Evolutionary conservation across 1,139 yeast species (phyloP).

Genomic region (Lodderomyces oxycetoniae): DNA sequence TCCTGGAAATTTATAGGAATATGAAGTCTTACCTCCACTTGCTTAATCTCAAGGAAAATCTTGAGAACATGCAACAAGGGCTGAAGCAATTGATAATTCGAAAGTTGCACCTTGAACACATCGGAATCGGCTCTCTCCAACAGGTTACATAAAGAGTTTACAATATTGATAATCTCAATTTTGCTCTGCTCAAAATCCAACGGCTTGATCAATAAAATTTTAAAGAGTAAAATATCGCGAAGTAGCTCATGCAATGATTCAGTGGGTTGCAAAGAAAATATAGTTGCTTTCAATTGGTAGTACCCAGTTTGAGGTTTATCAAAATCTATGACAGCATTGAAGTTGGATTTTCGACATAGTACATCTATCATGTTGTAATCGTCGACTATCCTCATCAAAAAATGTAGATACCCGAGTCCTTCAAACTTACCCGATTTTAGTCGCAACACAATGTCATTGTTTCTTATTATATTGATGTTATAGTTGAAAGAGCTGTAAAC

Average conservation of each 20-base stretch:
- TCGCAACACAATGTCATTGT: conserved; percentile 18
- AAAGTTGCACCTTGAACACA: conserved; percentile 26
- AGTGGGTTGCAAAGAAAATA: conserved; percentile 3
- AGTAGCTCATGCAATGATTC: conserved; percentile 9
- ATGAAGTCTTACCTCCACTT: conserved; percentile 17
- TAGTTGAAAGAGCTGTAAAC: conserved; percentile 28
- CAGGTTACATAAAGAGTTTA: conserved; percentile 20
- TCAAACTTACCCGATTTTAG: conserved; percentile 7
- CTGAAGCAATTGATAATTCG: conserved; percentile 33
- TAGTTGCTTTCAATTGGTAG: conserved; percentile 14
- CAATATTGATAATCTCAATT: conserved; percentile 21
- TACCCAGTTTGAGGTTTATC: conserved; percentile 10
- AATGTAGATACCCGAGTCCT: conserved; percentile 12
- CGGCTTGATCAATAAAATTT: conserved; percentile 27
- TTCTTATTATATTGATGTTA: conserved; percentile 18
- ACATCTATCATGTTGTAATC: conserved; percentile 12
- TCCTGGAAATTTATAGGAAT: conserved; percentile 11
- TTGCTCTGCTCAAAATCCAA: conserved; percentile 19
- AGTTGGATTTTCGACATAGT: conserved; percentile 18
- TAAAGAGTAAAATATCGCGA: conserved; percentile 23
- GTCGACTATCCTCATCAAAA: conserved; percentile 16
- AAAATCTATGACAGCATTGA: conserved; percentile 12
- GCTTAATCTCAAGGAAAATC: conserved; percentile 21
- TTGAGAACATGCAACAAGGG: conserved; percentile 33
- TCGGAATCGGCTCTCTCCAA: conserved; percentile 23